phyloP scores from a whole-genome alignment of 768 basidiomycete species.

The Mycena polygramma region DNA sequence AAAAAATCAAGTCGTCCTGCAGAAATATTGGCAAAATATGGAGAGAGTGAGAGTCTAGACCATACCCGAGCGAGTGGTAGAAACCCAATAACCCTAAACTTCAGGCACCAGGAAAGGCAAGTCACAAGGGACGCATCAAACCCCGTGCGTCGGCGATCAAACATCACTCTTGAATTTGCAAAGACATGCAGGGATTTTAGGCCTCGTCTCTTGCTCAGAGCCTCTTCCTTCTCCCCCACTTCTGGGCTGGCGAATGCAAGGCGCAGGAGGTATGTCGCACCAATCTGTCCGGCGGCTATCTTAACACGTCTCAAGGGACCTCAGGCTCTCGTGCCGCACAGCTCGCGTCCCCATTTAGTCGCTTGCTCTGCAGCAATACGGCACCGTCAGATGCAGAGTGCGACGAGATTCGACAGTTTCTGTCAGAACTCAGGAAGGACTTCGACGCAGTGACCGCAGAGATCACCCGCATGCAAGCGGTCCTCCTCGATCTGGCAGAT shows the following conservation, averaged over 20 bases:
- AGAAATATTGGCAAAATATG: too few species aligned
- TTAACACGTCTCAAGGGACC: background rate
- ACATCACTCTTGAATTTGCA: slow-evolving; percentile 11
- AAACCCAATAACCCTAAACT: background rate
- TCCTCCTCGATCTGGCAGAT: background rate
- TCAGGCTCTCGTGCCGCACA: background rate
- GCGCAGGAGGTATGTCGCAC: background rate
- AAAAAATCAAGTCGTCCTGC: too few species aligned
- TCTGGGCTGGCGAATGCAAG: background rate
- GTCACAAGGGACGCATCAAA: background rate
- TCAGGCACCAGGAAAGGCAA: background rate
- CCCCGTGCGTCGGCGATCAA: background rate
- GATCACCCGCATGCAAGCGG: slow-evolving; percentile 14
- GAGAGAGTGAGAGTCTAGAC: too few species aligned
- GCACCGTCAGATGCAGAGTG: slow-evolving; percentile 24
- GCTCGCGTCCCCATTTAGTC: slow-evolving; percentile 26
- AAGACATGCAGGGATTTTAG: background rate
- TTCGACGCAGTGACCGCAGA: background rate
- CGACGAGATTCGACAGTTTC: slow-evolving; percentile 26
- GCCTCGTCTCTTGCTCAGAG: background rate
- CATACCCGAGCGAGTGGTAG: background rate
- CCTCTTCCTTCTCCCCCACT: background rate
- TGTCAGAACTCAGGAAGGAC: slow-evolving; percentile 20
- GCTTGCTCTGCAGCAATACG: slow-evolving; percentile 17
- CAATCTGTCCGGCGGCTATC: background rate